These are phyloP conservation scores for Boletus sp. DNA, from an alignment of 768 basidiomycete genomes.

Conservation along the genomic window DNA sequence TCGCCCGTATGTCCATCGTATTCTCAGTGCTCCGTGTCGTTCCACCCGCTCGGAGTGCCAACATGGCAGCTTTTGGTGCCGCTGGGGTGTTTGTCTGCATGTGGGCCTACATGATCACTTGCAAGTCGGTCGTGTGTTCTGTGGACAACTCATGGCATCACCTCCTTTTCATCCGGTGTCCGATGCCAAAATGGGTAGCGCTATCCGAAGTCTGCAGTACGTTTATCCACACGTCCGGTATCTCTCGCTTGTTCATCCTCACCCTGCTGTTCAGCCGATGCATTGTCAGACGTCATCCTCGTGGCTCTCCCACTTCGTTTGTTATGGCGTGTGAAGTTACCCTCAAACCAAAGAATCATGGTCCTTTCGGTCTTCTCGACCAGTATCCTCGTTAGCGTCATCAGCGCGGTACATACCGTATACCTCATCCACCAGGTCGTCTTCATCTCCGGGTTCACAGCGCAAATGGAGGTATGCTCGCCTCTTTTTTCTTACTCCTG, in stretches of 20 bases:
- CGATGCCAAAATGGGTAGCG: slow-evolving; percentile 44
- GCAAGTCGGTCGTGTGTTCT: slow-evolving; percentile 41
- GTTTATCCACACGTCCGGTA: slow-evolving; percentile 13
- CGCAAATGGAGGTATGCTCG: slow-evolving; percentile 41
- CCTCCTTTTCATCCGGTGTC: slow-evolving; percentile 36
- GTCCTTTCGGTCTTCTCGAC: slow-evolving; percentile 48
- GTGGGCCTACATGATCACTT: slow-evolving; percentile 17
- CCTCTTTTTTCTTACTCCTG: background rate
- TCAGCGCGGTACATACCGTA: slow-evolving; percentile 41
- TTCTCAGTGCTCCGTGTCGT: slow-evolving; percentile 24
- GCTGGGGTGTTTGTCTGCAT: slow-evolving; percentile 12
- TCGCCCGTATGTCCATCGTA: slow-evolving; percentile 24
- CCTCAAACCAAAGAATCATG: slow-evolving; percentile 39
- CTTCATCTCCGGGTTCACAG: slow-evolving; percentile 22
- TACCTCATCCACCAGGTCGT: slow-evolving; percentile 34
- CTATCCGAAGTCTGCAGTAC: slow-evolving; percentile 51
- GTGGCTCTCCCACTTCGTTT: slow-evolving; percentile 44
- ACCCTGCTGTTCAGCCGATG: slow-evolving; percentile 37
- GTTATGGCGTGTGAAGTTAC: slow-evolving; percentile 41
- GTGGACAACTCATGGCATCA: slow-evolving; percentile 39
- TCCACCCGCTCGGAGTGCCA: slow-evolving; percentile 13
- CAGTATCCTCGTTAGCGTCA: slow-evolving; percentile 47
- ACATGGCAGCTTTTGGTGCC: background rate
- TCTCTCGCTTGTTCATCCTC: background rate
- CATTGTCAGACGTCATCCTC: slow-evolving; percentile 44